These are phyloP conservation scores for Potentilla sterilis DNA, from an alignment of 306 rosid species.

Conservation along the genomic window DNA sequence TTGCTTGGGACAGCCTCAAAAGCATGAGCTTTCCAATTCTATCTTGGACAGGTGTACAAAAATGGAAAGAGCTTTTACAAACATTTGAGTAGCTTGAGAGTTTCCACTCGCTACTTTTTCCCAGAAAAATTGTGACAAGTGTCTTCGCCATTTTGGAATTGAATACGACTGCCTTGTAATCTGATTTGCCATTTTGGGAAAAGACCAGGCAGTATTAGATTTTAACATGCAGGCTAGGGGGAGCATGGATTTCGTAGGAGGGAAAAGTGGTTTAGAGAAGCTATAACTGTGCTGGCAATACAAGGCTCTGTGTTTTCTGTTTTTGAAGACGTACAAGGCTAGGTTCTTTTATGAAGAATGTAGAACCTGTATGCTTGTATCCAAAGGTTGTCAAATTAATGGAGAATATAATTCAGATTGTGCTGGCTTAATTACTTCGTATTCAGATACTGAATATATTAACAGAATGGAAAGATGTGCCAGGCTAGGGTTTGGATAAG, in stretches of 20 bases:
- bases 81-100: slow-evolving; percentile 79
- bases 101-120: slow-evolving; percentile 42
- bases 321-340: background rate
- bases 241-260: slow-evolving; percentile 50
- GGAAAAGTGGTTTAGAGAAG: slow-evolving; percentile 10
- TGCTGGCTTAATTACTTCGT: too few species aligned
- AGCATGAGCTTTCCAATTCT: slow-evolving; percentile 38
- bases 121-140: slow-evolving; percentile 23
- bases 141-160: slow-evolving; percentile 27
- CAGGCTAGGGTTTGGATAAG: background rate
- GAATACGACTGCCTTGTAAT: slow-evolving; percentile 29
- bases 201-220: slow-evolving; percentile 29
- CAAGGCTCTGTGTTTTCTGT: too few species aligned
- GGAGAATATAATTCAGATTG: background rate
- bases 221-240: slow-evolving; percentile 29
- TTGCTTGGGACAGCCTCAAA: slow-evolving; percentile 67
- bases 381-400: background rate
- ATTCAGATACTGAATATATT: background rate
- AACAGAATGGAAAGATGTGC: background rate
- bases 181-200: slow-evolving; percentile 31
- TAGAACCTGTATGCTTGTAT: background rate
- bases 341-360: background rate
- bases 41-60: slow-evolving; percentile 44
- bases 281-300: background rate
- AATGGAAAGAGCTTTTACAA: slow-evolving; percentile 26